Conservation (phyloP, 1,284 basidiomycete species). For the Pyrrhoderma lamaoense region DNA sequence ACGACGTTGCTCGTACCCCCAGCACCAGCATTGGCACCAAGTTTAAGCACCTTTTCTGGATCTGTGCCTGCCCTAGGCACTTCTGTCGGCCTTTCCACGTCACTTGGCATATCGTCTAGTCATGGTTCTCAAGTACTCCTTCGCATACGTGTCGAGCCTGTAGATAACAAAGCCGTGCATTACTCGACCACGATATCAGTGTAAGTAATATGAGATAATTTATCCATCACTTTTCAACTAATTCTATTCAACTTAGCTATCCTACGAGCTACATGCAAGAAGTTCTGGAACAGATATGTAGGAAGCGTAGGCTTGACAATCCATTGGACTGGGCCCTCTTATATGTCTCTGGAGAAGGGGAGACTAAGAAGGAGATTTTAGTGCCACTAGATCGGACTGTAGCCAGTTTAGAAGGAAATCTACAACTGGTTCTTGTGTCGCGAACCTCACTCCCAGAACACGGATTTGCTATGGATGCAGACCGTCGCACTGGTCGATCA, state of each 20-base stretch:
- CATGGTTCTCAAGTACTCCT: slow-evolving; percentile 77
- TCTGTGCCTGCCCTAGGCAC: slow-evolving; percentile 33
- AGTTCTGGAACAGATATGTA: slow-evolving; percentile 81
- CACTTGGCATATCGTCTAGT: slow-evolving; percentile 56
- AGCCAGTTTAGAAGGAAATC: slow-evolving; percentile 82
- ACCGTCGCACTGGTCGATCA: slow-evolving; percentile 52
- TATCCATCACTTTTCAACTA: not conserved
- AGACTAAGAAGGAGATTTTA: slow-evolving; percentile 53
- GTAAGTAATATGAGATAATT: slow-evolving; percentile 38
- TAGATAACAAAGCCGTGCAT: slow-evolving; percentile 65
- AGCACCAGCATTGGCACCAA: slow-evolving; percentile 23
- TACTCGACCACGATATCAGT: slow-evolving; percentile 84
- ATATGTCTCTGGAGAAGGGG: slow-evolving; percentile 44
- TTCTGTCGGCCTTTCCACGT: slow-evolving; percentile 49
- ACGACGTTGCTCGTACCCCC: slow-evolving; percentile 27
- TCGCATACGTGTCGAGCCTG: slow-evolving; percentile 70
- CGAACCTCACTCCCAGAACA: slow-evolving; percentile 63
- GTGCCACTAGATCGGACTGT: slow-evolving; percentile 95
- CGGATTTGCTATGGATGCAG: slow-evolving; percentile 54
- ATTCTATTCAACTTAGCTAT: slow-evolving; percentile 41
- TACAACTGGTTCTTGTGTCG: slow-evolving; percentile 80
- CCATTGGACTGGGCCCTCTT: slow-evolving; percentile 82
- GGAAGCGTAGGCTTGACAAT: slow-evolving; percentile 63
- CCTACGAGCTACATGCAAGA: slow-evolving; percentile 98
- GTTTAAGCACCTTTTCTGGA: slow-evolving; percentile 28